Percentiles rank a stretch among this genome's conserved stretches.
These are phyloP conservation scores for Diaporthe eres DNA, from an alignment of 2,329 filamentous ascomycete species.

Conservation along the genomic window DNA sequence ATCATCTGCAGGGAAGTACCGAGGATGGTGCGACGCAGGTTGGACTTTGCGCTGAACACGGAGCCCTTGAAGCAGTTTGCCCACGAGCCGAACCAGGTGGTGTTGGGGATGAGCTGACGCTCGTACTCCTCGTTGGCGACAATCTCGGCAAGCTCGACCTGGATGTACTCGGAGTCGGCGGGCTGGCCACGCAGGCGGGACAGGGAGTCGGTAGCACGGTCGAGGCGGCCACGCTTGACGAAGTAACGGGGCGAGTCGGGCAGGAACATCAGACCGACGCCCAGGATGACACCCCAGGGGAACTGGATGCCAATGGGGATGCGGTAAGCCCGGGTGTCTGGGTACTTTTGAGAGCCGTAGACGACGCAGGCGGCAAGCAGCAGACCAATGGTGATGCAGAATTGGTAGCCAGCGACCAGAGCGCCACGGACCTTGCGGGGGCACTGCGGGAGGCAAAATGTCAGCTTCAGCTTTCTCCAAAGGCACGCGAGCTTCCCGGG, in stretches of 20 bases:
- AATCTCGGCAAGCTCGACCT: constrained; percentile 85
- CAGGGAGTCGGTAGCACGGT: constrained; percentile 74
- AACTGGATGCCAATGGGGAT: constrained; percentile 88
- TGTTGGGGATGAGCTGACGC: constrained; percentile 74
- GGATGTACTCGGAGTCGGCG: constrained; percentile 79
- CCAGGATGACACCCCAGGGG: constrained; percentile 84
- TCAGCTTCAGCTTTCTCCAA: constrained; percentile 39
- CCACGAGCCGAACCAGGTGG: constrained; percentile 79
- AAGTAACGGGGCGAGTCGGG: constrained; percentile 90
- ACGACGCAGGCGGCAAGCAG: constrained; percentile 81
- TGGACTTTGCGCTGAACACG: constrained; percentile 74
- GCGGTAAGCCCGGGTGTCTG: constrained; percentile 78
- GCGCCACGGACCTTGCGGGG: constrained; percentile 82
- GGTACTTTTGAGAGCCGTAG: constrained; percentile 76
- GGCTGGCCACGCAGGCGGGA: constrained; percentile 81
- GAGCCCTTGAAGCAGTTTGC: constrained; percentile 76
- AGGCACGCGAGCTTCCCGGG: constrained; percentile 38
- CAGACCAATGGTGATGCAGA: constrained; percentile 85
- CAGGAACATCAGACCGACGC: constrained; percentile 78
- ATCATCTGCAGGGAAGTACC: constrained; percentile 84
- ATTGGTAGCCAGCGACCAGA: constrained; percentile 86
- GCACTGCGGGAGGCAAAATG: constrained; percentile 50
- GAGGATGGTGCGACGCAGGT: constrained; percentile 78
- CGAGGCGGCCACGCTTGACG: constrained; percentile 81
- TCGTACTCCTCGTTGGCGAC: constrained; percentile 93